Conservation (phyloP, 2,329 filamentous ascomycete genomes). For the Aschersonia sp. region DNA sequence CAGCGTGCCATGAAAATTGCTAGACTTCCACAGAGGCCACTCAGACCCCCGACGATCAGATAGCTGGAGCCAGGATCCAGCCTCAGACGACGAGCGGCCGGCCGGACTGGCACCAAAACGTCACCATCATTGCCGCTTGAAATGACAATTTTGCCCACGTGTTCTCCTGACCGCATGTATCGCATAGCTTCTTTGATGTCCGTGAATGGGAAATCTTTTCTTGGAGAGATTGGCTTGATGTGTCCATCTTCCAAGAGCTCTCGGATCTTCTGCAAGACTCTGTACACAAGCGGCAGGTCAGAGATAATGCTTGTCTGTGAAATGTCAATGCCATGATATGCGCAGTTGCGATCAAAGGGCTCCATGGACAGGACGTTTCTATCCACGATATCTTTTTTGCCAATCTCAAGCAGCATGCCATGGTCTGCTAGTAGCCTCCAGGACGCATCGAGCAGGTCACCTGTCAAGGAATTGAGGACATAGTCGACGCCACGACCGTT, state of each 20-base stretch:
- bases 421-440: slow-evolving; percentile 14
- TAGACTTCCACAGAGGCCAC: background rate
- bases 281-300: background rate
- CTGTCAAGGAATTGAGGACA: background rate
- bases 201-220: slow-evolving; percentile 4
- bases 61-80: background rate
- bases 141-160: slow-evolving; percentile 23
- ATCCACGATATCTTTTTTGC: slow-evolving; percentile 11
- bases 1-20: background rate
- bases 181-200: slow-evolving; percentile 19
- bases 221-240: background rate
- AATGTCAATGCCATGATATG: slow-evolving; percentile 4
- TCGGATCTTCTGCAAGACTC: background rate
- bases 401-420: slow-evolving; percentile 17
- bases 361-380: slow-evolving; percentile 16
- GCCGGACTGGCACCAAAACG: background rate
- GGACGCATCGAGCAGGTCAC: slow-evolving; percentile 7
- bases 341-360: slow-evolving; percentile 1
- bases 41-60: background rate
- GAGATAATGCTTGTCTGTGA: background rate
- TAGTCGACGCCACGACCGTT: slow-evolving; percentile 5
- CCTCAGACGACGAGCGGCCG: background rate
- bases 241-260: background rate
- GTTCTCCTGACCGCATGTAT: slow-evolving; percentile 19
- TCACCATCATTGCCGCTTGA: background rate